A percentile compares a stretch with the other conserved stretches of the same genome.
Conservation (phyloP, 1,284 basidiomycete species). For the Apiotrichum mycotoxinovorans region DNA sequence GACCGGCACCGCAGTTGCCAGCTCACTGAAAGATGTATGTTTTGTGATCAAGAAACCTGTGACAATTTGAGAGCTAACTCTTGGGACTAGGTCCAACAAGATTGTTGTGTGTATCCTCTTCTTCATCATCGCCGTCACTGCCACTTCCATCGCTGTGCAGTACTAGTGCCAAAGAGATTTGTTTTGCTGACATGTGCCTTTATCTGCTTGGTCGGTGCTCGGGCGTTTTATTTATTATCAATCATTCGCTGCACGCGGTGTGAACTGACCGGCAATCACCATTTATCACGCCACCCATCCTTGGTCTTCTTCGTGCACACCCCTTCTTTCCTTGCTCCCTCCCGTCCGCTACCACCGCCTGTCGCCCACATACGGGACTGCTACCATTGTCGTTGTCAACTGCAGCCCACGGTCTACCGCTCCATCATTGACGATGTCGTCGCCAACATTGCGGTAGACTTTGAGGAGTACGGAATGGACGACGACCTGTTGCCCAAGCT, state of each 20-base stretch:
- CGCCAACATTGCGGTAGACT: conserved; percentile 80
- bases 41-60: no score
- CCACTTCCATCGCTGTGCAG: no score
- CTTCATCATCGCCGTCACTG: no score
- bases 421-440: conserved; percentile 96
- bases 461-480: conserved; percentile 93
- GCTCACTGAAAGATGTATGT: conserved; percentile 23
- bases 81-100: conserved; percentile 51
- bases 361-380: no score
- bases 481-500: conserved; percentile 86
- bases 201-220: no score
- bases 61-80: no score
- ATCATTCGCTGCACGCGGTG: neutral
- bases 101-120: conserved; percentile 44
- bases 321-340: no score
- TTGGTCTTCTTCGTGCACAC: no score
- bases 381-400: neutral
- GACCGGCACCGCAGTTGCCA: no score
- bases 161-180: no score
- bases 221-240: neutral
- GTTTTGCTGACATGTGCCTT: neutral
- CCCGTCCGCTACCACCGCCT: no score
- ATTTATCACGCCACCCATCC: neutral
- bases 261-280: no score
- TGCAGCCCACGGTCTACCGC: conserved; percentile 82